These are phyloP conservation scores for Kwoniella sp. DNA, from an alignment of 768 basidiomycete species.

Conservation along the genomic window DNA sequence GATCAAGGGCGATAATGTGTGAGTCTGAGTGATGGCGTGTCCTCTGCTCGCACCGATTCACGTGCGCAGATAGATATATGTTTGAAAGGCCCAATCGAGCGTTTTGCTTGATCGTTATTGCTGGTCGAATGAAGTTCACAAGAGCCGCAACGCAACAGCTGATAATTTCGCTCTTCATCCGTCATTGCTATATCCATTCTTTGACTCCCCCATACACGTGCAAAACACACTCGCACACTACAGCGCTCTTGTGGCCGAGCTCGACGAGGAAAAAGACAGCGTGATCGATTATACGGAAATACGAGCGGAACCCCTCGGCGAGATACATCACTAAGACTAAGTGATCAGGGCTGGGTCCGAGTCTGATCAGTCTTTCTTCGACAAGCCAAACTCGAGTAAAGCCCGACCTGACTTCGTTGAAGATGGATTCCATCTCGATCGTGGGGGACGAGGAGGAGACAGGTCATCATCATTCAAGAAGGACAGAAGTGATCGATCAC, in stretches of 20 bases:
- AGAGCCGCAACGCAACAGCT: background rate
- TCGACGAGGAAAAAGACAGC: slow-evolving; percentile 73
- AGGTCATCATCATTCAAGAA: too few relatives aligned
- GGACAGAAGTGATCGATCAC: too few relatives aligned
- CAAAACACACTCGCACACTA: too few relatives aligned
- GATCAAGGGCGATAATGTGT: slow-evolving; percentile 99
- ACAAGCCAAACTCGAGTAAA: too few relatives aligned
- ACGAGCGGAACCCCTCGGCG: slow-evolving; percentile 77
- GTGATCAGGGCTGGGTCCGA: background rate
- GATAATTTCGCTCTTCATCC: background rate
- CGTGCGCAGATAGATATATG: too few relatives aligned
- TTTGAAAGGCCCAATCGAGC: background rate
- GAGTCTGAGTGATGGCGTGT: too few relatives aligned
- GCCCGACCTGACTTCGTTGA: too few relatives aligned
- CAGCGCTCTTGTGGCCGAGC: slow-evolving; percentile 59
- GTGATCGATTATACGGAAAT: slow-evolving; percentile 77
- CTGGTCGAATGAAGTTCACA: background rate
- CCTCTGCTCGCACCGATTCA: too few relatives aligned
- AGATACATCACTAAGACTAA: slow-evolving; percentile 47
- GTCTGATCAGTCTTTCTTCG: background rate
- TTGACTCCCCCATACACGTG: too few relatives aligned
- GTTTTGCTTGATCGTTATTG: too few relatives aligned
- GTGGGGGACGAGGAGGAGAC: background rate
- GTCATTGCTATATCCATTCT: too few relatives aligned
- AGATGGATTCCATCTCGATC: background rate